Evolutionary conservation across 2,329 filamentous ascomycete genomes (phyloP).

Genomic region (Fusarium chlamydosporum): DNA sequence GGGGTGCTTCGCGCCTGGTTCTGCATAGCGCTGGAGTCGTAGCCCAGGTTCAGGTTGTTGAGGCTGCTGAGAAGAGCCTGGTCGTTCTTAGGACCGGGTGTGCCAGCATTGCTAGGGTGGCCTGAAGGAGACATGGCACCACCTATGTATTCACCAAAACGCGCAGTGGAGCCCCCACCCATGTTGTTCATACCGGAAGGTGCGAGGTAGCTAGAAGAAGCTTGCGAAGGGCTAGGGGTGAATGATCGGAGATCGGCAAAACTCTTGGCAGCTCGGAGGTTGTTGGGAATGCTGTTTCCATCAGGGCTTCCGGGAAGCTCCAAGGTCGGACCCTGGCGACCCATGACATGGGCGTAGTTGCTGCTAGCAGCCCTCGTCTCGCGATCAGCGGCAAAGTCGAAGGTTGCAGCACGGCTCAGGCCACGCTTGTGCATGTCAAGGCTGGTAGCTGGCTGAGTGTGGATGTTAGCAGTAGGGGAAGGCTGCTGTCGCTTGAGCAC

Average conservation of each 20-base stretch:
- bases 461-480: constrained; percentile 67
- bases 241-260: constrained; percentile 96
- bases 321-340: constrained; percentile 86
- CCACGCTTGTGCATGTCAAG: constrained; percentile 85
- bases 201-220: constrained; percentile 80
- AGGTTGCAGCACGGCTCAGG: constrained; percentile 94
- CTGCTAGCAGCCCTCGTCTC: constrained; percentile 75
- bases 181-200: constrained; percentile 70
- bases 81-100: constrained; percentile 58
- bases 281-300: constrained; percentile 74
- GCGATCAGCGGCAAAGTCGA: constrained; percentile 89
- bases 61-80: constrained; percentile 64
- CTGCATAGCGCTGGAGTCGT: constrained; percentile 61
- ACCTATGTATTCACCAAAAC: constrained; percentile 63
- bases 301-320: constrained; percentile 87
- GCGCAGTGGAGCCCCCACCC: constrained; percentile 55
- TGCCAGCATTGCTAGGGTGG: constrained; percentile 55
- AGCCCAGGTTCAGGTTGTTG: constrained; percentile 66
- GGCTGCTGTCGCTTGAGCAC: constrained; percentile 79
- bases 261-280: constrained; percentile 93
- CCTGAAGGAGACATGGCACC: constrained; percentile 55
- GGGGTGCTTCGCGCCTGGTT: constrained; percentile 63
- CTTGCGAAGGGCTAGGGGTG: constrained; percentile 91
- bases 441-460: constrained; percentile 73
- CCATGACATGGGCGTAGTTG: constrained; percentile 79